A percentile compares a stretch with the other conserved stretches of the same genome.
phyloP scores from a whole-genome alignment of 1,284 basidiomycete genomes.

The Erythrobasidium hasegawianum region DNA sequence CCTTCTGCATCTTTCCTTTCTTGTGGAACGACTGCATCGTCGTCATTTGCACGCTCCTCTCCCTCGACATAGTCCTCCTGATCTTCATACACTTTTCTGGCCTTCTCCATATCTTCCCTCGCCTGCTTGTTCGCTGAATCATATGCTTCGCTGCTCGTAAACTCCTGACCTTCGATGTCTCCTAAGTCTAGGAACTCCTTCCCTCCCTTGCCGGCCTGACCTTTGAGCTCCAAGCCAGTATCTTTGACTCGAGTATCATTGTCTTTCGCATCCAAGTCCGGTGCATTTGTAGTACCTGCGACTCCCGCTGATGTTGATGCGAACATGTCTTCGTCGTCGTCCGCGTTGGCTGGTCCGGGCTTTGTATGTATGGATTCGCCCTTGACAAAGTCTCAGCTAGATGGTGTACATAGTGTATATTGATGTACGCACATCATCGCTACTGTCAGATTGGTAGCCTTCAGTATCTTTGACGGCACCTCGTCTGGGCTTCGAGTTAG shows the following conservation, averaged over 20 bases:
- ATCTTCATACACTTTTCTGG: constrained; percentile 58
- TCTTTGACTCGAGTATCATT: constrained; percentile 54
- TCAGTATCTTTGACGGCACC: constrained; percentile 64
- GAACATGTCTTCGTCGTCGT: constrained; percentile 80
- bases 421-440: constrained; percentile 67
- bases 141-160: constrained; percentile 52
- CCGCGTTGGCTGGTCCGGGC: constrained; percentile 61
- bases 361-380: constrained; percentile 41
- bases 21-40: constrained; percentile 46
- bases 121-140: constrained; percentile 47
- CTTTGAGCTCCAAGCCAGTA: constrained; percentile 37
- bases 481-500: constrained; percentile 16
- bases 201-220: constrained; percentile 31
- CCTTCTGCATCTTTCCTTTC: constrained; percentile 62
- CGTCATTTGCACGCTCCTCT: constrained; percentile 53
- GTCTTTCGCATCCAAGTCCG: constrained; percentile 54
- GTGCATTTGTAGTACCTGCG: constrained; percentile 38
- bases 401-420: background rate
- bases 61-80: constrained; percentile 63
- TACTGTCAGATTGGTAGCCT: constrained; percentile 91
- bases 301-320: constrained; percentile 55
- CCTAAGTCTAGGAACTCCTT: constrained; percentile 70
- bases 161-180: constrained; percentile 94
- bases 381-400: background rate
- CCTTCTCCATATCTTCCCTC: constrained; percentile 46